phyloP scores from a whole-genome alignment of 2,329 filamentous ascomycete species.

The Clarireedia paspali region DNA sequence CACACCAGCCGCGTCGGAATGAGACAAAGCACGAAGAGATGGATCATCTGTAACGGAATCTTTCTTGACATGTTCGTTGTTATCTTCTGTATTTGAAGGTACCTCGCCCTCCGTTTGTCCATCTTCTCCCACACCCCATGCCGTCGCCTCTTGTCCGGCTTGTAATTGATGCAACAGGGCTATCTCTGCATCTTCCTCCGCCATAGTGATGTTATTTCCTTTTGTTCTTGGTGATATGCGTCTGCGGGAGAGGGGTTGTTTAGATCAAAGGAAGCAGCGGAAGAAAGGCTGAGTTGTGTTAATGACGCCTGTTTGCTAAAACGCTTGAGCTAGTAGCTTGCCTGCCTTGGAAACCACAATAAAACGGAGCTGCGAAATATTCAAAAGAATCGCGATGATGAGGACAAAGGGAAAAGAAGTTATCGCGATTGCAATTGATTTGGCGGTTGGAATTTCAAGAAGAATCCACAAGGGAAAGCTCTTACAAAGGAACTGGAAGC shows the following conservation, averaged over 20 bases:
- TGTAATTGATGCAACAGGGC: conserved; percentile 31
- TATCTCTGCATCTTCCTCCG: conserved; percentile 32
- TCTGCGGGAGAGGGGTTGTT: neutral
- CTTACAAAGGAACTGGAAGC: neutral
- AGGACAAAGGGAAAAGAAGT: neutral
- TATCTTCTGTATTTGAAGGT: conserved; percentile 31
- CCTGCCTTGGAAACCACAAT: neutral
- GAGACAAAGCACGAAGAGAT: conserved; percentile 31
- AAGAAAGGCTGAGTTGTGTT: neutral
- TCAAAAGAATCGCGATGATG: neutral
- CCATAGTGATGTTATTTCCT: conserved; percentile 20
- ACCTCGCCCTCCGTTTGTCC: conserved; percentile 24
- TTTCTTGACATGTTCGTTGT: conserved; percentile 30
- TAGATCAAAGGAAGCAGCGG: neutral
- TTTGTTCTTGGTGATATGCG: neutral
- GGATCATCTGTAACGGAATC: conserved; percentile 31
- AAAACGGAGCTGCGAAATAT: neutral
- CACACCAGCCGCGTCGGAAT: conserved; percentile 25
- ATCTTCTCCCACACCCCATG: conserved; percentile 26
- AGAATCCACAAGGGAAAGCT: neutral
- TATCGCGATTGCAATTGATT: neutral
- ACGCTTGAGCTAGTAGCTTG: neutral
- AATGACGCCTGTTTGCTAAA: neutral
- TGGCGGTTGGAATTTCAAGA: neutral
- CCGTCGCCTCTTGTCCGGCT: conserved; percentile 27